phyloP scores from a whole-genome alignment of 345 rosid genomes.

The Camelina hispida region DNA sequence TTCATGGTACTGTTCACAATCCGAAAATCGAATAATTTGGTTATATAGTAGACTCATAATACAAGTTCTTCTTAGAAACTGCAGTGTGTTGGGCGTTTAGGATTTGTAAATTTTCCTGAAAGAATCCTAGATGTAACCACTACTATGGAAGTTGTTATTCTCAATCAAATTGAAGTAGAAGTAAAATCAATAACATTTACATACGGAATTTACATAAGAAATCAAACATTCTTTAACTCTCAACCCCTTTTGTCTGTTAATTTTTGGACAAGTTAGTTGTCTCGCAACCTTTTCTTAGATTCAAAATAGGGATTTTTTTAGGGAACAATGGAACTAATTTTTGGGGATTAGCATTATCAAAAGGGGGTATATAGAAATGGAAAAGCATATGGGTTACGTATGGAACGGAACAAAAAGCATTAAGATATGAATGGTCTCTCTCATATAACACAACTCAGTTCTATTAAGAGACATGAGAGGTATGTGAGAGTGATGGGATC shows the following conservation, averaged over 20 bases:
- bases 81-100: not conserved
- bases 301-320: not conserved
- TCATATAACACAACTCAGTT: not conserved
- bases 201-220: too few relatives aligned
- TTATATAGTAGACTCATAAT: not conserved
- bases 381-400: not conserved
- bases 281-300: not conserved
- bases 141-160: not conserved
- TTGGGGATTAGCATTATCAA: conserved; percentile 5
- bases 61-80: not conserved
- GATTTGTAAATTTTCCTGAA: too few relatives aligned
- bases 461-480: not conserved
- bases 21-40: too few relatives aligned
- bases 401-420: not conserved
- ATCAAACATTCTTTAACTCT: not conserved
- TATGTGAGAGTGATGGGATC: conserved; percentile 1
- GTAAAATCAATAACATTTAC: not conserved
- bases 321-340: not conserved
- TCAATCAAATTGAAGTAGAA: not conserved
- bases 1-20: too few relatives aligned
- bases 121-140: not conserved
- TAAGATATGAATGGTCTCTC: conserved; percentile 7
- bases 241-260: not conserved
- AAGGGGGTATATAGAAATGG: not conserved
- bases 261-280: not conserved